These are phyloP conservation scores for Diutina ranongensis DNA, from an alignment of 1,139 yeast species.

Conservation along the genomic window DNA sequence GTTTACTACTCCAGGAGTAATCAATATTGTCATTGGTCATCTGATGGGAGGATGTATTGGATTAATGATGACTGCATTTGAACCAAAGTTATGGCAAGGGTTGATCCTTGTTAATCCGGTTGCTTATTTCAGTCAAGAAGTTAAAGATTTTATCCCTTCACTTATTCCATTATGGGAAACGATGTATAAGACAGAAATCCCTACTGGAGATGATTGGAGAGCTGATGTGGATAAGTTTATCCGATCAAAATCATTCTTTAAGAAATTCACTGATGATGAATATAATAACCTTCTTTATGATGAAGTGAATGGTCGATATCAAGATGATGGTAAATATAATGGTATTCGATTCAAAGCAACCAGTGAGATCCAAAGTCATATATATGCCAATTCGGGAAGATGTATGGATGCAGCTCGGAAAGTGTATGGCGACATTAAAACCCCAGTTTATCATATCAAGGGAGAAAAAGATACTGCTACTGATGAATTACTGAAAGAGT, in stretches of 20 bases:
- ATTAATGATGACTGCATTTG: not conserved
- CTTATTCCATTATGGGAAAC: not conserved
- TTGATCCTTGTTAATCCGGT: not conserved
- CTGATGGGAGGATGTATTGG: conserved; percentile 5
- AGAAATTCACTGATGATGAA: not conserved
- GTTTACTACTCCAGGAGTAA: not conserved
- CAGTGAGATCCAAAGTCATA: not conserved
- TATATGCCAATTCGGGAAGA: not conserved
- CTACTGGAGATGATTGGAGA: not conserved
- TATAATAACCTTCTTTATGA: not conserved
- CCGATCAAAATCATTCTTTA: not conserved
- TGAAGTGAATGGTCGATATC: not conserved
- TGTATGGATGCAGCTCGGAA: not conserved
- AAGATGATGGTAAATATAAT: not conserved
- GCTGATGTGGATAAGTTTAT: not conserved
- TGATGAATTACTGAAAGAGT: not conserved
- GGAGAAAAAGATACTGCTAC: not conserved
- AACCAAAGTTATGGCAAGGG: not conserved
- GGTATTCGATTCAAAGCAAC: not conserved
- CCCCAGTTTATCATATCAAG: not conserved
- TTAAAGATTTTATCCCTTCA: not conserved
- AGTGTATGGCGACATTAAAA: not conserved
- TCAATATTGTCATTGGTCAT: not conserved
- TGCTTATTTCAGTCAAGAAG: not conserved
- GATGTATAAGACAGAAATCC: not conserved